Evolutionary conservation across 805 yeast species (phyloP), one percentile per base, ranked within the genome.

Genomic region (Ogataea saltuana): DNA sequence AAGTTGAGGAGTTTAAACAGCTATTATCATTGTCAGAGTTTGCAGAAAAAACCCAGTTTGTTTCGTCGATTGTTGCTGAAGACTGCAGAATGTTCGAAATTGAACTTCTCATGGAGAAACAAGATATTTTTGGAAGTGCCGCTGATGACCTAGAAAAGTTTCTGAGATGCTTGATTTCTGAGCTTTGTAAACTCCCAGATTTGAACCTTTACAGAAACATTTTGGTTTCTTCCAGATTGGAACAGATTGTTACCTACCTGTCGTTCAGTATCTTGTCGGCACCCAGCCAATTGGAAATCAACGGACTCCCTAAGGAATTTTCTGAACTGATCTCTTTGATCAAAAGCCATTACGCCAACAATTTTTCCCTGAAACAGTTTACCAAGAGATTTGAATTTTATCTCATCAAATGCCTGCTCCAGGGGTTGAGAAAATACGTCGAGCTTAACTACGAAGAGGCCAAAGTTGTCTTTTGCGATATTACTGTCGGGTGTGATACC

Each of bases 171-270:
- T 28, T 52, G 18, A 28, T 52, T 39, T 29, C 28, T 8, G 48
- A 42, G 19, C 45, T 52, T 4, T 32, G 40, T 7, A 37, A 30
- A 25, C 38, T 48, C 12, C 49, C 56, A 9, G 45, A 45, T 21
- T 26, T 49, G 28, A 27, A 18, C 10, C 26, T 43, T 4, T 52
- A 46, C 39, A 39, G 37, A 27, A 16, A 25, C 18, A 30, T 42
- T 17, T 39, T 52, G 13, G 25, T 19, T 13, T 47, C 56, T 16
- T 20, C 44, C 4, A 27, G 46, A n/a, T 33, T 49, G 6, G 45
- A 49, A 15, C 53, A 49, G 33, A 35, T 46, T 7, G 10, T 41
- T 29, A 40, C 41, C 1, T 49, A 46, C 23, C 17, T 49, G 15
- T 33, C 45, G 9, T 41, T 44, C 16, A 33, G 26, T 12, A n/a